phyloP scores from a whole-genome alignment of 257 asterid genomes.

The Prunella vulgaris region DNA sequence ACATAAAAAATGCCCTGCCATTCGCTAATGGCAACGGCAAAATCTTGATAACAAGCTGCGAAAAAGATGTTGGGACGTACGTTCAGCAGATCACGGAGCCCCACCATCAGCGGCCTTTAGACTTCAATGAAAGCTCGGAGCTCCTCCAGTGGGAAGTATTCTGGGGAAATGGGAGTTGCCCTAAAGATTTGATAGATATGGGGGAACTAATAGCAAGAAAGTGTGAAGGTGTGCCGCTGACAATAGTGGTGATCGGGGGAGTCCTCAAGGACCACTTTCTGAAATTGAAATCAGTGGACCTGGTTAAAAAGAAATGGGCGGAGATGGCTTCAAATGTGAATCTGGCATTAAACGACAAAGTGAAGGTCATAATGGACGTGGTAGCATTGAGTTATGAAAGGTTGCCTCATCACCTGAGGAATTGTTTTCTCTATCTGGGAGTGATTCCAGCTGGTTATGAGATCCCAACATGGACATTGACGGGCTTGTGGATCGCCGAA shows the following conservation, averaged over 20 bases:
- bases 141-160: constrained; percentile 6
- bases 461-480: neutral
- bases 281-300: neutral
- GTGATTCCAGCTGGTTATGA: constrained; percentile 3
- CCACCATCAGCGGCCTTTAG: neutral
- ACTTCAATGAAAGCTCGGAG: neutral
- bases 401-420: constrained; percentile 1
- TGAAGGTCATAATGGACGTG: neutral
- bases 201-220: neutral
- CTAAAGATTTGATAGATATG: neutral
- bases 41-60: neutral
- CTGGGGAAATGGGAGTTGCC: neutral
- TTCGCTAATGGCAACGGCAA: neutral
- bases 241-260: constrained; percentile 6
- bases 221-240: neutral
- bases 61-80: neutral
- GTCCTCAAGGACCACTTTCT: neutral
- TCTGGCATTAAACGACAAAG: neutral
- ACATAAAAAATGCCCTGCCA: neutral
- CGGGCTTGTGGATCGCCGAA: constrained; percentile 13
- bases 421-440: neutral
- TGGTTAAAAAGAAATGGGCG: neutral
- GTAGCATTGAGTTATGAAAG: constrained; percentile 4
- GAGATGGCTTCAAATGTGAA: neutral
- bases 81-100: neutral